Percentiles rank a stretch among this genome's conserved stretches.
phyloP scores from a whole-genome alignment of 345 rosid genomes.

The Salix dunnii region DNA sequence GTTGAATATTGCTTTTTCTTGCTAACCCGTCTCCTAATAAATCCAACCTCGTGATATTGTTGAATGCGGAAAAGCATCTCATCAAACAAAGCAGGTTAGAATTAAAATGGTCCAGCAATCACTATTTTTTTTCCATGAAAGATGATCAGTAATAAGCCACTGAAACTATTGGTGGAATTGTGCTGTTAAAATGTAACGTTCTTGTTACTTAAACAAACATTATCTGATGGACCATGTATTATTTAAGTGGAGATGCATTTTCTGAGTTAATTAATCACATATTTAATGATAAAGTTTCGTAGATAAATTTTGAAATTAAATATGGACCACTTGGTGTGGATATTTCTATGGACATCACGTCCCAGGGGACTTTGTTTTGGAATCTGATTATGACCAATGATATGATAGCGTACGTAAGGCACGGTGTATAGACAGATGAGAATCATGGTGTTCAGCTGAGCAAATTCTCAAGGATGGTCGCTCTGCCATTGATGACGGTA shows the following conservation, averaged over 20 bases:
- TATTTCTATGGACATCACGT: neutral
- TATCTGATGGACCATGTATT: neutral
- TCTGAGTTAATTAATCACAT: neutral
- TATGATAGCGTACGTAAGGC: neutral
- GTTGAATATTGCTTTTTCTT: neutral
- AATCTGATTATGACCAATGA: neutral
- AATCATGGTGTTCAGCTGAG: neutral
- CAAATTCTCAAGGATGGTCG: neutral
- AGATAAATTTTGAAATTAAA: neutral
- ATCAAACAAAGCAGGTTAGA: neutral
- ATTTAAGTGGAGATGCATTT: neutral
- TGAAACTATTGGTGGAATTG: neutral
- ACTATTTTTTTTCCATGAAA: neutral
- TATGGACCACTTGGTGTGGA: neutral
- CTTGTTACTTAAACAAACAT: neutral
- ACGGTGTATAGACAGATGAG: neutral
- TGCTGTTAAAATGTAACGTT: neutral
- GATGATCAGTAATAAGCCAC: neutral
- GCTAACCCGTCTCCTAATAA: neutral
- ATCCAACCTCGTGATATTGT: neutral
- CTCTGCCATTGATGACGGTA: too few species aligned
- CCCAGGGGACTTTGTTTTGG: neutral
- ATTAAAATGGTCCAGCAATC: neutral
- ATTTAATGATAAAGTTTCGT: neutral
- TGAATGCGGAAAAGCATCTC: neutral